Evolutionary conservation across 2,329 filamentous ascomycete species (phyloP), one percentile per base, ranked within the genome.

Genomic region (Pseudogymnoascus sp.): DNA sequence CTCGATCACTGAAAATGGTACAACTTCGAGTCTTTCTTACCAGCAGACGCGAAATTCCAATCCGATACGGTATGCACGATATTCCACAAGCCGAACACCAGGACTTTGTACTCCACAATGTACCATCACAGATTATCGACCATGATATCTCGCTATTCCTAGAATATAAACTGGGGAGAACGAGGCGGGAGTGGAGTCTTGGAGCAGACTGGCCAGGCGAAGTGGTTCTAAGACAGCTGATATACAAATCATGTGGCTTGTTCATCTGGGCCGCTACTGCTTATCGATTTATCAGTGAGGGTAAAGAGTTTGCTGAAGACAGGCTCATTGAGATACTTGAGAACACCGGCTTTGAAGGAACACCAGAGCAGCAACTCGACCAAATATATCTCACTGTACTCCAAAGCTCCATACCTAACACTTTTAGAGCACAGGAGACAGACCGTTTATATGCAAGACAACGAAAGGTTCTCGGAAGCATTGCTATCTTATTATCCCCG

Each of bases 11-110:
- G 29, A 58, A 38, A 60, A 65, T 35, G 27, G 48, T 64, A 27
- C 63, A 51, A 29, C 58, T 71, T n/a, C 66, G 66, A 44, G 61
- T 70, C 36, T 70, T 72, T 61, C 44, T 73, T 12, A 73, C 71
- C 31, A 72, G 71, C 63, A 67, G 71, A 61, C 71, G 69, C 21
- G 67, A 71, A 44, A 60, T 66, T 55, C 67, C 66, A 13, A 68
- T 72, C 58, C 61, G 58, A 17, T 29, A 51, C 17, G 59, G 63
- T n/a, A 66, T 71, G 44, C 9, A 48, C 4, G n/a, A 62, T 6
- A 63, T 67, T 8, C 58, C 33, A 33, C 38, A 63, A 6, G 15
- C n/a, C 9, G 41, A 61, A 4, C 42, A 66, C 59, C 61, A 64
- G 13, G 65, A 69, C 36, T 63, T 68, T 36, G 60, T 66, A 4